Percentiles rank a stretch among this genome's conserved stretches.
phyloP scores from a whole-genome alignment of 352 stramenopile species.

The Phytophthora litchii region DNA sequence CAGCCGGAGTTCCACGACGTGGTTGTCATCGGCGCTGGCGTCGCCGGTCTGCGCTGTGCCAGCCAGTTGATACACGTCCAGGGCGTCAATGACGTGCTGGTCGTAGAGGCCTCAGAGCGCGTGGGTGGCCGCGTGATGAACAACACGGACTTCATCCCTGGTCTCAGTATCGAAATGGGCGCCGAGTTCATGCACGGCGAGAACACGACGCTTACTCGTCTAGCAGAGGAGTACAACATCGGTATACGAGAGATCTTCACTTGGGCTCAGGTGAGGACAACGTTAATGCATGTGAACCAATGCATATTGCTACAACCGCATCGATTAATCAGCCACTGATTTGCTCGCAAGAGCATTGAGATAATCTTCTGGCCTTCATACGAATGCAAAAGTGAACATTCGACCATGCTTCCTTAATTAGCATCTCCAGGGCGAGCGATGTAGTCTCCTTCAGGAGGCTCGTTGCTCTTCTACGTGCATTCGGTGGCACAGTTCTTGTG shows the following conservation, averaged over 20 bases:
- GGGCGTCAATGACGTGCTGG: conserved; percentile 66
- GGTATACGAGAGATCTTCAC: conserved; percentile 84
- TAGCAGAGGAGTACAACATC: conserved; percentile 71
- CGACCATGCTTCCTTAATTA: conserved; percentile 87
- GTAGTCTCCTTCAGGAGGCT: conserved; percentile 10
- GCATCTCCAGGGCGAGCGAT: conserved; percentile 61
- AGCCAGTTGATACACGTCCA: conserved; percentile 62
- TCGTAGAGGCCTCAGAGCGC: conserved; percentile 73
- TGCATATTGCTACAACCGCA: conserved; percentile 40
- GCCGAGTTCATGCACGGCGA: conserved; percentile 78
- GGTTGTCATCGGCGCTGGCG: conserved; percentile 71
- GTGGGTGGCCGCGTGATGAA: conserved; percentile 72
- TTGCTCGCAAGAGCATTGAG: conserved; percentile 30
- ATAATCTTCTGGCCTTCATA: conserved; percentile 91
- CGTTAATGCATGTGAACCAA: conserved; percentile 5
- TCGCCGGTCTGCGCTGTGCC: conserved; percentile 71
- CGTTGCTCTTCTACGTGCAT: conserved; percentile 48
- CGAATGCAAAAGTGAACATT: conserved; percentile 77
- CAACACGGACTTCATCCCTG: conserved; percentile 68
- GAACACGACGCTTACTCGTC: conserved; percentile 76
- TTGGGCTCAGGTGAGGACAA: conserved; percentile 72
- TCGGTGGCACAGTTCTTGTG: conserved; percentile 84
- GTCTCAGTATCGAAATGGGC: conserved; percentile 75
- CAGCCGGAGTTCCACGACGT: conserved; percentile 58
- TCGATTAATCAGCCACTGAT: conserved; percentile 92